Evolutionary conservation across 176 grass and related monocot species (phyloP).

Genomic region (Aegilops sharonensis): DNA sequence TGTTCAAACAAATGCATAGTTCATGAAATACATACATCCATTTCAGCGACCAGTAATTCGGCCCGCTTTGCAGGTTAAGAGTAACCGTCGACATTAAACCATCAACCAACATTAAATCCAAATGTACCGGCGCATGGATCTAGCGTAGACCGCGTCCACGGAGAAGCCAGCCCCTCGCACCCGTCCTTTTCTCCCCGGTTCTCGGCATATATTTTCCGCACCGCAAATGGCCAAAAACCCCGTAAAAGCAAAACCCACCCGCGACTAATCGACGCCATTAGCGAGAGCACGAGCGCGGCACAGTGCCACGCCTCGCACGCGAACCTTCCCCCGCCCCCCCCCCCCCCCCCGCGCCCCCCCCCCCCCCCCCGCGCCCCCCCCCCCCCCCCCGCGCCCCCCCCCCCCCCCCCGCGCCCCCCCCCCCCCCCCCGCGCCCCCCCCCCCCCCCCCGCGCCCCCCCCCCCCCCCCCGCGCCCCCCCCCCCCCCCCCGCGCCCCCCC

Average conservation of each 20-base stretch:
- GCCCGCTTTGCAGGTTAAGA: too few species aligned
- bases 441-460: background rate
- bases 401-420: background rate
- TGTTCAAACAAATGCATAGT: too few species aligned
- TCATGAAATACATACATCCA: too few species aligned
- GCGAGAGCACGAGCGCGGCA: constrained; percentile 20
- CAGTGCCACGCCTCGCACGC: background rate
- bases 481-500: background rate
- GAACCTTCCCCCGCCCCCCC: background rate
- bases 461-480: background rate
- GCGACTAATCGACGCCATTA: constrained; percentile 53
- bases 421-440: background rate
- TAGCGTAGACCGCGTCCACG: background rate
- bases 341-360: background rate
- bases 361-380: background rate
- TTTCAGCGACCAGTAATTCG: too few species aligned
- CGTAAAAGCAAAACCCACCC: constrained; percentile 41
- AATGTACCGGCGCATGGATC: constrained; percentile 1
- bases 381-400: background rate
- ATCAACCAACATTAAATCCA: too few species aligned
- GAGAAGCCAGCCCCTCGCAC: background rate
- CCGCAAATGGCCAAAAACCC: constrained; percentile 45
- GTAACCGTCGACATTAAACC: too few species aligned
- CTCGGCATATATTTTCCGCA: constrained; percentile 13
- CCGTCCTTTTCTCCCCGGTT: constrained; percentile 17